A percentile compares a stretch with the other conserved stretches of the same genome.
Conservation (phyloP, 768 basidiomycete species). For the Cytidiella melzeri region DNA sequence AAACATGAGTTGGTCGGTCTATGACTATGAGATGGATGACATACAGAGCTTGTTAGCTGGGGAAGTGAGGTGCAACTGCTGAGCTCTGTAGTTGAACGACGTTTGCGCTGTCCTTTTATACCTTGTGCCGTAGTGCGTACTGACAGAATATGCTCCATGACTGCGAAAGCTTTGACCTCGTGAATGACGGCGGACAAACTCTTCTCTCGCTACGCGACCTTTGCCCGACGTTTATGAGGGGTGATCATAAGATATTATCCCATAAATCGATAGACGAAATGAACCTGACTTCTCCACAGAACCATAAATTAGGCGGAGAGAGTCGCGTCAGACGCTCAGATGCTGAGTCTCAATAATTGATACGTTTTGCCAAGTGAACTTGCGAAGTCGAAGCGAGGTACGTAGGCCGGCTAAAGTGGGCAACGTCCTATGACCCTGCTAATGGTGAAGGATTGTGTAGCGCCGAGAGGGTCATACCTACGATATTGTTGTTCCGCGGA, state of each 20-base stretch:
- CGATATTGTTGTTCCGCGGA: not conserved
- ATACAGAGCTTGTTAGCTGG: not conserved
- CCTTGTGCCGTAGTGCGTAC: too few relatives aligned
- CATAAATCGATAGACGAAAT: too few relatives aligned
- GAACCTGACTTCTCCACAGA: not conserved
- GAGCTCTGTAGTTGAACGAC: not conserved
- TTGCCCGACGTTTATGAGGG: not conserved
- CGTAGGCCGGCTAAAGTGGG: not conserved
- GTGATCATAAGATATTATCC: too few relatives aligned
- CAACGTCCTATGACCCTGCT: not conserved
- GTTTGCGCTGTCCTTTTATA: not conserved
- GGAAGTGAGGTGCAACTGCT: not conserved
- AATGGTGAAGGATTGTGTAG: not conserved
- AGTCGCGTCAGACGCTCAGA: not conserved
- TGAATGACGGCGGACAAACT: not conserved
- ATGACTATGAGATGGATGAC: not conserved
- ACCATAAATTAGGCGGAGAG: not conserved
- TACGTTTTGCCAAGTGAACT: not conserved
- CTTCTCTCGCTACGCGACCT: not conserved
- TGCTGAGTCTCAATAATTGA: too few relatives aligned
- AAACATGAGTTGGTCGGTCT: too few relatives aligned
- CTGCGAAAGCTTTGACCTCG: not conserved
- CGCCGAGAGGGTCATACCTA: not conserved
- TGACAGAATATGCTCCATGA: too few relatives aligned
- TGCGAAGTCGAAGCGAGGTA: not conserved